Conservation (phyloP, 179 eudicot genomes). For the Spinacia oleracea region DNA sequence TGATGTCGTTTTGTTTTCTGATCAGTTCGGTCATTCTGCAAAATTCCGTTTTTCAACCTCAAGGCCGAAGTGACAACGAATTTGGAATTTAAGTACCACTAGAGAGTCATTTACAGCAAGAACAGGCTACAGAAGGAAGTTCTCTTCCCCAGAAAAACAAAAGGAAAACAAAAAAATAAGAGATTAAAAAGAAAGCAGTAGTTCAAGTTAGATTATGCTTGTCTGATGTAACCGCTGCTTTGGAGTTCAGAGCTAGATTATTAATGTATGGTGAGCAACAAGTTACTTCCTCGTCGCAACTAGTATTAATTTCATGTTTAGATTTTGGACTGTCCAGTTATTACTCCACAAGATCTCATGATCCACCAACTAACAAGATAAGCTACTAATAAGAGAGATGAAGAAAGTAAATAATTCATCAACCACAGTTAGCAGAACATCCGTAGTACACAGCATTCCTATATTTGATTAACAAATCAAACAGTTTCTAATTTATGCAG, state of each 20-base stretch:
- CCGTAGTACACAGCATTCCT: background rate
- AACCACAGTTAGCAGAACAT: background rate
- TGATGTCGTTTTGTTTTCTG: background rate
- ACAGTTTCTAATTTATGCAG: background rate
- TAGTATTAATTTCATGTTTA: background rate
- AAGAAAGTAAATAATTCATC: background rate
- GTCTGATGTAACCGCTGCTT: background rate
- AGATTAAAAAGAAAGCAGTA: background rate
- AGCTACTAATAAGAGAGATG: background rate
- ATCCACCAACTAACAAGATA: background rate
- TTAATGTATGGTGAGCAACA: background rate
- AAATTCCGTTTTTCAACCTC: background rate
- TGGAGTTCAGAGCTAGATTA: background rate
- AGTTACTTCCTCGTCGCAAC: background rate
- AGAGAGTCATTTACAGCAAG: background rate
- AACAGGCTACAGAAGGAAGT: background rate
- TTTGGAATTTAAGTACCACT: background rate
- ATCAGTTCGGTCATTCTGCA: background rate
- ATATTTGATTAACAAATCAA: background rate
- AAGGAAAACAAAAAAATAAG: background rate
- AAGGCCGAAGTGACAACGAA: background rate
- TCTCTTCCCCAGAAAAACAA: background rate
- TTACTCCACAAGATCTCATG: background rate
- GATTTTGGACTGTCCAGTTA: background rate
- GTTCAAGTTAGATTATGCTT: background rate